Base-by-base conservation (phyloP, 495 filamentous ascomycete genomes). In the Penicillium cosmopolitanum region DNA sequence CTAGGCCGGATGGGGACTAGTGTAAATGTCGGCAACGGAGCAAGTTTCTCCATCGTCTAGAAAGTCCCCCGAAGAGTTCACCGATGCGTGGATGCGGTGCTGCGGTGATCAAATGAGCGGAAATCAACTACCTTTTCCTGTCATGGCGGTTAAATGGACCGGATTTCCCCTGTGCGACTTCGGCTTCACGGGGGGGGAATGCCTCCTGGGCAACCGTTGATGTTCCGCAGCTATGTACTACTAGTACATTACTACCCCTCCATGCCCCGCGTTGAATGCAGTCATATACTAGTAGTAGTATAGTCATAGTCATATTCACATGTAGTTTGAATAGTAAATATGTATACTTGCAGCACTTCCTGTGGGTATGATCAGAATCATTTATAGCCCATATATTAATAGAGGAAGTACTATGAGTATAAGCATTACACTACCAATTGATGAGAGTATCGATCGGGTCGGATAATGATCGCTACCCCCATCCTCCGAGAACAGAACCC, bases 221-320 rank as follows among this genome's bases (percentile, higher is more conserved):
- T 13, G 11, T 38, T 38, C 36, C 36, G 15, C 36, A 38, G 36
- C 36, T 38, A 38, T 13, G 8, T 38, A 38, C 12, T 44, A 19
- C 4, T 44, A 21, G 19, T 21, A 21, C 19, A 1, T 21, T 21
- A 21, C 19, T 69, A 64, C 72, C 72, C 73, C 73, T 74, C 73
- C 70, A 70, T 73, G 63, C 73, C 72, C 73, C 73, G 72, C 73
- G 69, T 59, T 53, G 18, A 31, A 16, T 48, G 40, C 50, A 18
- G 56, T 44, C 42, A 44, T 44, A 19, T 15, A 15, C 3, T 7
- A 43, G 8, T 8, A 43, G 8, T 8, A 44, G 36, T 38, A 15
- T 38, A 44, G 36, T 40, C 36, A 15, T 38, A 44, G 36, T 40
- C 36, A 40, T 40, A 9, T 40, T 13, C 11, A 4, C 12, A 38